A percentile compares a stretch with the other conserved stretches of the same genome.
These are phyloP conservation scores for Adansonia madagascariensis DNA, from an alignment of 441 rosid species.

Conservation along the genomic window DNA sequence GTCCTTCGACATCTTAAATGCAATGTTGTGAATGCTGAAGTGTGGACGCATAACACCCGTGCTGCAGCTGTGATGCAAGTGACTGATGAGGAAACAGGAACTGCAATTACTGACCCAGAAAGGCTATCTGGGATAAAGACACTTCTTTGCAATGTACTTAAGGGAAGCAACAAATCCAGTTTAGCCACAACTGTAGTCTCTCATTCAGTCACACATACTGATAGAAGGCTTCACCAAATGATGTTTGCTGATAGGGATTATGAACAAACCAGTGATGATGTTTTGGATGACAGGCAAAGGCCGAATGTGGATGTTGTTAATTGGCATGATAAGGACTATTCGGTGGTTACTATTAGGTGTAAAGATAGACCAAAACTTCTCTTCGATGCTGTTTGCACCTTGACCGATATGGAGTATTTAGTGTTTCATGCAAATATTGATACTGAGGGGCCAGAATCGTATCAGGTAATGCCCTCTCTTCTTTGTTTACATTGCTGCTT, in stretches of 20 bases:
- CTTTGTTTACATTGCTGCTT: not conserved
- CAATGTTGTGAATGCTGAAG: slow-evolving; percentile 80
- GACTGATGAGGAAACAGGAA: slow-evolving; percentile 69
- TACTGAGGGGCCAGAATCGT: slow-evolving; percentile 69
- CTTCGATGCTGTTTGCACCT: slow-evolving; percentile 81
- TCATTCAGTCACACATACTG: slow-evolving; percentile 64
- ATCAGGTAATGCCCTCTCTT: slow-evolving; percentile 56
- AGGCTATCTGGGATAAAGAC: slow-evolving; percentile 62
- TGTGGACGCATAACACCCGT: slow-evolving; percentile 90
- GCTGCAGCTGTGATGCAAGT: slow-evolving; percentile 93
- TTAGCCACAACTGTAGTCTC: slow-evolving; percentile 74
- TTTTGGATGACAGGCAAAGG: slow-evolving; percentile 57
- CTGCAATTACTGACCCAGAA: slow-evolving; percentile 64
- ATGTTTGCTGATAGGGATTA: slow-evolving; percentile 97
- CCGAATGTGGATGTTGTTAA: slow-evolving; percentile 80
- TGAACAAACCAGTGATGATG: slow-evolving; percentile 50
- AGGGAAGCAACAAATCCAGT: slow-evolving; percentile 71
- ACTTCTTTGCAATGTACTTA: slow-evolving; percentile 78
- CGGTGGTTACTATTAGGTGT: slow-evolving; percentile 74
- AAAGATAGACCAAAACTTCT: slow-evolving; percentile 94
- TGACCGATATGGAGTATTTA: slow-evolving; percentile 94
- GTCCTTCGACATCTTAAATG: slow-evolving; percentile 82
- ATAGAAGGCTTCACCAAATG: slow-evolving; percentile 96
- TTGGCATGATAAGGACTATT: slow-evolving; percentile 81
- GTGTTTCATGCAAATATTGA: slow-evolving; percentile 89